phyloP scores from a whole-genome alignment of 2,329 filamentous ascomycete species.

The Diaporthe sp. region DNA sequence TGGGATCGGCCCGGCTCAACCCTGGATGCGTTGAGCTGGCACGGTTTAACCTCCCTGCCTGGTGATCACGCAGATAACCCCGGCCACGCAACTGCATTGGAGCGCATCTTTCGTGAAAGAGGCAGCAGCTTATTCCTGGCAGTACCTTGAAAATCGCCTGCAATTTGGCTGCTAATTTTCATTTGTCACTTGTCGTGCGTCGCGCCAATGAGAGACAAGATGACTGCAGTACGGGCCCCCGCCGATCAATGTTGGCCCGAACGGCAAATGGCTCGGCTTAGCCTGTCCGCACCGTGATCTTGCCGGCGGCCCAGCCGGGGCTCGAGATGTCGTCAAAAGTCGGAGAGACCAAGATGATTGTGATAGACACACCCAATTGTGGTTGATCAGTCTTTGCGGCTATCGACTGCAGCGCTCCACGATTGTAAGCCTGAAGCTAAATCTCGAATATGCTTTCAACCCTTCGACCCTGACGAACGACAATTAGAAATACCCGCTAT shows the following conservation, averaged over 20 bases:
- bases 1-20: conserved; percentile 27
- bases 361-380: neutral
- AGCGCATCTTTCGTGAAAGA: conserved; percentile 19
- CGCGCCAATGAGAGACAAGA: conserved; percentile 28
- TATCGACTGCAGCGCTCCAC: neutral
- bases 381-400: neutral
- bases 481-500: neutral
- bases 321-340: neutral
- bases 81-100: conserved; percentile 24
- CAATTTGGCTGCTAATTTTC: conserved; percentile 23
- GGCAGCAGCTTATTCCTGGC: conserved; percentile 1
- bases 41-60: conserved; percentile 3
- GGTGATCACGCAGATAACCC: conserved; percentile 14
- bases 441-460: neutral
- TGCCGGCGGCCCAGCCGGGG: conserved; percentile 32
- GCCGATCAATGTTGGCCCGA: conserved; percentile 1
- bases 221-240: conserved; percentile 24
- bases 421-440: conserved; percentile 2
- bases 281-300: conserved; percentile 2
- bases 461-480: neutral
- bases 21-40: conserved; percentile 8
- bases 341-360: neutral
- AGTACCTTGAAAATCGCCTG: neutral
- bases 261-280: conserved; percentile 30
- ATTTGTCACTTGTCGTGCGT: conserved; percentile 16